Percentiles rank a stretch among this genome's conserved stretches.
phyloP scores from a whole-genome alignment of 352 stramenopile species.

The Discostella stelligera region DNA sequence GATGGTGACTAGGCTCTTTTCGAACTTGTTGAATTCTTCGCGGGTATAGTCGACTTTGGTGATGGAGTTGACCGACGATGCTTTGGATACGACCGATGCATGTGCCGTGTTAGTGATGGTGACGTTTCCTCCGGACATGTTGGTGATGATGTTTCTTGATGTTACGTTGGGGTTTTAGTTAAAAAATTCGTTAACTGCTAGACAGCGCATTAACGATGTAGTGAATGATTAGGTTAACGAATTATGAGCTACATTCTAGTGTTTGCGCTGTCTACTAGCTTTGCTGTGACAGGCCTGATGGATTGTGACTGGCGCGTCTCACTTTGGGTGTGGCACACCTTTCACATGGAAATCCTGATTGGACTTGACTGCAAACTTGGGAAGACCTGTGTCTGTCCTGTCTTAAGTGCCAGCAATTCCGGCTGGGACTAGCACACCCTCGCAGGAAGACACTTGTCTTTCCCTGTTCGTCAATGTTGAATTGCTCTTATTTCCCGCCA shows the following conservation, averaged over 20 bases:
- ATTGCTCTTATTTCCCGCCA: not conserved
- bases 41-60: too few relatives aligned
- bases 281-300: not conserved
- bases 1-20: not conserved
- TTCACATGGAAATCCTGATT: not conserved
- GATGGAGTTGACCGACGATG: not conserved
- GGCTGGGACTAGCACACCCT: conserved; percentile 1
- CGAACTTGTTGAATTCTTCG: not conserved
- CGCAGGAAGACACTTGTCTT: conserved; percentile 5
- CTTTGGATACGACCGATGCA: not conserved
- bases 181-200: too few relatives aligned
- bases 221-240: too few relatives aligned
- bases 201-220: too few relatives aligned
- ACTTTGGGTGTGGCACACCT: not conserved
- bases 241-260: too few relatives aligned
- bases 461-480: not conserved
- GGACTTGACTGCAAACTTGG: too few relatives aligned
- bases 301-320: conserved; percentile 2
- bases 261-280: not conserved
- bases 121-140: not conserved
- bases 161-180: too few relatives aligned
- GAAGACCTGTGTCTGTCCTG: too few relatives aligned
- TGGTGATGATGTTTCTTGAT: too few relatives aligned
- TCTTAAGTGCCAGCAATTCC: too few relatives aligned
- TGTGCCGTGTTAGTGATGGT: not conserved